These are phyloP conservation scores for Jacaranda copaia DNA, from an alignment of 257 asterid species.

Conservation along the genomic window DNA sequence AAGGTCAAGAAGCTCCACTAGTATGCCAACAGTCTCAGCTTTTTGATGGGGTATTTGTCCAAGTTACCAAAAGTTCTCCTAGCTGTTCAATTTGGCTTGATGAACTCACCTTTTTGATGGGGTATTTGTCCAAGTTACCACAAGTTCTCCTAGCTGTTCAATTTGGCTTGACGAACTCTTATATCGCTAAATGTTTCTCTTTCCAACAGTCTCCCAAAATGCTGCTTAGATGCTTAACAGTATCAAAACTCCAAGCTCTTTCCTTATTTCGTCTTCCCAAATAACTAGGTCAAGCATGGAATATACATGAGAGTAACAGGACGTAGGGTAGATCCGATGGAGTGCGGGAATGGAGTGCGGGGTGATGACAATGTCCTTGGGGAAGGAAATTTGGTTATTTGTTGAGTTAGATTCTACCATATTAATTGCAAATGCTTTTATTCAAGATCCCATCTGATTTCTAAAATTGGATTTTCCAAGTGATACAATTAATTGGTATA, in stretches of 20 bases:
- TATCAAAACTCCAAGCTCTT: no score
- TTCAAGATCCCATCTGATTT: conserved; percentile 22
- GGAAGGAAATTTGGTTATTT: no score
- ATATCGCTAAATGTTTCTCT: neutral
- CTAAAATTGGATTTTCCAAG: conserved; percentile 17
- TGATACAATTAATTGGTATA: neutral
- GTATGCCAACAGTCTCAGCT: neutral
- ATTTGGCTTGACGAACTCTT: conserved; percentile 16
- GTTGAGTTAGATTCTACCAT: neutral
- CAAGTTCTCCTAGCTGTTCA: conserved; percentile 15
- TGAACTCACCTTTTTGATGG: neutral
- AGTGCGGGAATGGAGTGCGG: no score
- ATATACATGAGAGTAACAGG: no score
- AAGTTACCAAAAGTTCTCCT: conserved; percentile 3
- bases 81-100: conserved; percentile 16
- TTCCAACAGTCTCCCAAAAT: neutral
- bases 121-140: neutral
- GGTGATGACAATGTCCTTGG: no score
- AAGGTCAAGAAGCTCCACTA: conserved; percentile 20
- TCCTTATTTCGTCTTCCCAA: no score
- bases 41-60: neutral
- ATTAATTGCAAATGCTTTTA: neutral
- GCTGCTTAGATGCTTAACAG: no score
- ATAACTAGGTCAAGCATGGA: no score
- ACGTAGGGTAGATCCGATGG: no score